Evolutionary conservation across 225 moss, liverwort and hornwort species (phyloP).

Genomic region (Asterella californica): DNA sequence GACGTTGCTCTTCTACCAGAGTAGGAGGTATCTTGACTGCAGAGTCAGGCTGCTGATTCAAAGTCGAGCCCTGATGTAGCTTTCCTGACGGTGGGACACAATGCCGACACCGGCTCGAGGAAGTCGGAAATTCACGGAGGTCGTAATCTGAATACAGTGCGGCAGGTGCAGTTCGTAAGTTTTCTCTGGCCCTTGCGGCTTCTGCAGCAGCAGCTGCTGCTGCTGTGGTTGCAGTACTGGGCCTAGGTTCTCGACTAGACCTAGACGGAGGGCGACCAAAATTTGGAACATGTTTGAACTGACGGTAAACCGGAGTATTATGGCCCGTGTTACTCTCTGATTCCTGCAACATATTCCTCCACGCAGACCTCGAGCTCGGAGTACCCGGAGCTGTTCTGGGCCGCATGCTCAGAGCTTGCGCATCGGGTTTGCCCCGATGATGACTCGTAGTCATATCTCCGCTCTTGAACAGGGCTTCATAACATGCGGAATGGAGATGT

Average conservation of each 20-base stretch:
- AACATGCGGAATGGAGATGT: constrained; percentile 21
- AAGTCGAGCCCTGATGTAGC: background rate
- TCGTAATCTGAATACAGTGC: background rate
- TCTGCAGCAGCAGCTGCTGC: constrained; percentile 7
- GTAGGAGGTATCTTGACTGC: background rate
- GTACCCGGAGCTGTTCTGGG: background rate
- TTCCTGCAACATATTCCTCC: background rate
- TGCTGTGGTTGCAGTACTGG: background rate
- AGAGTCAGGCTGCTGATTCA: background rate
- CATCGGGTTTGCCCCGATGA: constrained; percentile 1
- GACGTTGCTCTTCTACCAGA: background rate
- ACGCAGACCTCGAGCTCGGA: background rate
- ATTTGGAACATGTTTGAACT: background rate
- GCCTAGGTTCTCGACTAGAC: background rate
- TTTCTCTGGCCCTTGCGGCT: constrained; percentile 4
- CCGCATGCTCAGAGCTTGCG: background rate
- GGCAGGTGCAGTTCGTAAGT: constrained; percentile 1
- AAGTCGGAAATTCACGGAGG: background rate
- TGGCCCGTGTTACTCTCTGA: background rate
- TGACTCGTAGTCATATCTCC: constrained; percentile 15
- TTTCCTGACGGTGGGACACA: background rate
- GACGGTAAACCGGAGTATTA: background rate
- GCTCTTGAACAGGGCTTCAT: constrained; percentile 13
- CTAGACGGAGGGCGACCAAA: background rate
- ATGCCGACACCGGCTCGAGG: background rate